These are phyloP conservation scores for Daedalea quercina DNA, from an alignment of 768 basidiomycete genomes.

Conservation along the genomic window DNA sequence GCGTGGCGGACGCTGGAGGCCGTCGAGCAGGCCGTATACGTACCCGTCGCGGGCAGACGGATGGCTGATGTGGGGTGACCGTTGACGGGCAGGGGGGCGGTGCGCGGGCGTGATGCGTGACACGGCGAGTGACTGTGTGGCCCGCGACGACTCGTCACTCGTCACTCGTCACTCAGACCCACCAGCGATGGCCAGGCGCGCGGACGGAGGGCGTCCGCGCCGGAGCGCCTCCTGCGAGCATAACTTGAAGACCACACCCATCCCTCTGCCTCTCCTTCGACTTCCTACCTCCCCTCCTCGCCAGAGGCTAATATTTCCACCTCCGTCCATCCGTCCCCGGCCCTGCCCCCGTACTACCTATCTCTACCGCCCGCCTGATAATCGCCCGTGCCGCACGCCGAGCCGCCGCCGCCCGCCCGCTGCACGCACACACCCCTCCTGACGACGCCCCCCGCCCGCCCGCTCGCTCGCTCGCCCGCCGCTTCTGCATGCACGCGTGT, in stretches of 20 bases:
- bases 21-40: no score
- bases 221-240: not conserved
- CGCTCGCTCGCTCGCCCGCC: not conserved
- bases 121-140: not conserved
- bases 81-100: no score
- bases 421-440: not conserved
- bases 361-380: not conserved
- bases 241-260: not conserved
- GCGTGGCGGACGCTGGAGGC: not conserved
- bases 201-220: not conserved
- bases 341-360: not conserved
- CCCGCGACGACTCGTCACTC: not conserved
- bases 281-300: no score
- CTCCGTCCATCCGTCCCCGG: not conserved
- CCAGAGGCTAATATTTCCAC: not conserved
- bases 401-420: not conserved
- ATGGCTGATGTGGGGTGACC: no score
- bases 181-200: no score
- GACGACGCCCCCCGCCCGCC: not conserved
- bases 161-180: no score
- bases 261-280: not conserved
- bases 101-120: no score
- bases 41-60: no score
- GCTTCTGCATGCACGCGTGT: not conserved
- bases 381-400: not conserved